Base-by-base conservation (phyloP, 495 filamentous ascomycete species). In the Penicillium dipodomyicola region DNA sequence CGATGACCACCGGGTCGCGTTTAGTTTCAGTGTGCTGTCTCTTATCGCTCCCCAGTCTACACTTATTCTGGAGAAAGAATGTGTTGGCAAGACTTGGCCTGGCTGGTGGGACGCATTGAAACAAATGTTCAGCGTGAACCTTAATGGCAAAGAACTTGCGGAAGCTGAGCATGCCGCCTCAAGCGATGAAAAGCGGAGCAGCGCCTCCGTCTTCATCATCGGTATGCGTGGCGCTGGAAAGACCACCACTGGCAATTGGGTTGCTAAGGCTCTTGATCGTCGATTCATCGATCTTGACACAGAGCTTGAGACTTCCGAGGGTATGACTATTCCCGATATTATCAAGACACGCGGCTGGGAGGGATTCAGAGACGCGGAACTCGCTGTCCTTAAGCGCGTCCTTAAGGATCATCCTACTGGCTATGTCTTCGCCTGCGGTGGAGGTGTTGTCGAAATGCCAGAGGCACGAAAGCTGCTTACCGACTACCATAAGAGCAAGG, bases 201-300 rank as follows among this genome's bases (percentile, higher is more conserved):
- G 47, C 61, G 81, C 67, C 48, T 94, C 92, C 11, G 85, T 97
- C 54, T 88, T 95, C 72, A 88, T 99, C 64, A 92, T 99, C 60
- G 94, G 94, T 19, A 99, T 99, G 94, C 85, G 94, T 59, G 94
- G 95, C 63, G 95, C 91, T 49, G 94, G 94, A 37, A 99, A 99
- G 76, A 95, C 95, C 1, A 99, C 94, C 4, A 86, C 90, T 20
- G 93, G 93, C 20, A 81, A 82, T 17, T 96, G 91, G 88, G 87
- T 92, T 65, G 83, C 85, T 3, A 80, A 82, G 57, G 78, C 88
- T 25, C 78, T 99, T 2, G 82, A 84, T 49, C 81, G 91, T 56
- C 84, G 89, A 20, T 85, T 96, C 48, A 70, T 96, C 29, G 94
- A 99, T 65, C 81, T 99, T 49, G 94, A 99, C 65, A 81, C 81